phyloP scores from a whole-genome alignment of 805 yeast genomes.

The Starmera amethionina region DNA sequence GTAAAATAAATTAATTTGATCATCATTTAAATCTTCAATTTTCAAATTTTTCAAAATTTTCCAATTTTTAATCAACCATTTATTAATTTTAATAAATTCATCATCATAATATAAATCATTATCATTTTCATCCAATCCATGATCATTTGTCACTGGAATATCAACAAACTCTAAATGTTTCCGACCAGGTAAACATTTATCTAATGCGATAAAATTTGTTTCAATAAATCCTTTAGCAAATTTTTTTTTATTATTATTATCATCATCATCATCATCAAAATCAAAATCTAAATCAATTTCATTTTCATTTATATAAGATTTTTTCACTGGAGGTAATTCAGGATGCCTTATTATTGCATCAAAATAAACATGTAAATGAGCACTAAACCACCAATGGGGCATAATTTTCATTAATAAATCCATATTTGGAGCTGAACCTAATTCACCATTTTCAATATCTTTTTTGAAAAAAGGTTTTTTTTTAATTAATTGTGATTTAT shows the following conservation, averaged over 20 bases:
- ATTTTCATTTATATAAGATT: conserved; percentile 7
- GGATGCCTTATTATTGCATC: conserved; percentile 42
- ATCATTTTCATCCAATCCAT: conserved; percentile 2
- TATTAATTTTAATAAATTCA: conserved; percentile 11
- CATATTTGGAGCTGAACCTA: conserved; percentile 70
- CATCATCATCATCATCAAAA: conserved; percentile 1
- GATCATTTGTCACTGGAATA: conserved; percentile 25
- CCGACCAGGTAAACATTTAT: conserved; percentile 69
- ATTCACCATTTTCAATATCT: conserved; percentile 47
- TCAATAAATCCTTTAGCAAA: conserved; percentile 8
- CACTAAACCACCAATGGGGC: conserved; percentile 79
- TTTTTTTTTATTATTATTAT: conserved; percentile 1
- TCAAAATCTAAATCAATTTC: conserved; percentile 10
- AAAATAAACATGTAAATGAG: conserved; percentile 77
- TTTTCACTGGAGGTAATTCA: too few relatives aligned
- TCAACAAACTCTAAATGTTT: conserved; percentile 43
- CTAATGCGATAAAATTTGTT: conserved; percentile 66
- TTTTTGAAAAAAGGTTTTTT: conserved; percentile 56
- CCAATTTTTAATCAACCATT: conserved; percentile 7
- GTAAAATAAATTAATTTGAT: conserved; percentile 8
- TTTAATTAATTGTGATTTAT: conserved; percentile 36
- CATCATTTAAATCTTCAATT: conserved; percentile 5
- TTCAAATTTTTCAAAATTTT: conserved; percentile 6
- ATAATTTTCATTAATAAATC: conserved; percentile 39
- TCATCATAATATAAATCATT: conserved; percentile 9